These are phyloP conservation scores for Annulohypoxylon maeteangense DNA, from an alignment of 495 filamentous ascomycete genomes.

Conservation along the genomic window DNA sequence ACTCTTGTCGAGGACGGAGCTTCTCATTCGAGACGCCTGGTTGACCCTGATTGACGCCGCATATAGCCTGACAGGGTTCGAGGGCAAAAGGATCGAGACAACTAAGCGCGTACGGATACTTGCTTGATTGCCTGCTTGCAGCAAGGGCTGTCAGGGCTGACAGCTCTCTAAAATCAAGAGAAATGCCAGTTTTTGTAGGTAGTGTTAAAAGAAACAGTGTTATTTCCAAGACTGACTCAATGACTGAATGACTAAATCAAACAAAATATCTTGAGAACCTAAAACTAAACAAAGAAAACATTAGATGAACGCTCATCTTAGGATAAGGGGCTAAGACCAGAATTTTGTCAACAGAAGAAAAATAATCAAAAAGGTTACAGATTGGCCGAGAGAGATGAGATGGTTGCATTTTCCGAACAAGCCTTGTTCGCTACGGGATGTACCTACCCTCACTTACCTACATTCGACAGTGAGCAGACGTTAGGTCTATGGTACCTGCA, in stretches of 20 bases:
- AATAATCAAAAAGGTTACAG: conserved; percentile 9
- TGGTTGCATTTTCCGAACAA: conserved; percentile 39
- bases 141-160: conserved; percentile 19
- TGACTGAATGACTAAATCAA: not conserved
- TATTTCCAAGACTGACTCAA: not conserved
- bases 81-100: conserved; percentile 35
- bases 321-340: conserved; percentile 19
- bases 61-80: conserved; percentile 50
- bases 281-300: conserved; percentile 13
- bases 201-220: not conserved
- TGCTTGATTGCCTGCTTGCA: conserved; percentile 16
- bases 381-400: conserved; percentile 31
- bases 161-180: not conserved
- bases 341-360: conserved; percentile 19
- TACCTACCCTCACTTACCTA: not conserved
- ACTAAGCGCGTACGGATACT: conserved; percentile 41
- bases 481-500: not conserved
- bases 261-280: not conserved
- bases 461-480: not conserved
- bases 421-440: conserved; percentile 22
- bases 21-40: conserved; percentile 60
- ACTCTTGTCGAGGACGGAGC: conserved; percentile 49
- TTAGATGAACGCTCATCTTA: conserved; percentile 5
- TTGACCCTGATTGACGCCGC: conserved; percentile 62
- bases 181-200: not conserved